Conservation (phyloP, 768 basidiomycete species). For the Kockovaella imperatae region DNA sequence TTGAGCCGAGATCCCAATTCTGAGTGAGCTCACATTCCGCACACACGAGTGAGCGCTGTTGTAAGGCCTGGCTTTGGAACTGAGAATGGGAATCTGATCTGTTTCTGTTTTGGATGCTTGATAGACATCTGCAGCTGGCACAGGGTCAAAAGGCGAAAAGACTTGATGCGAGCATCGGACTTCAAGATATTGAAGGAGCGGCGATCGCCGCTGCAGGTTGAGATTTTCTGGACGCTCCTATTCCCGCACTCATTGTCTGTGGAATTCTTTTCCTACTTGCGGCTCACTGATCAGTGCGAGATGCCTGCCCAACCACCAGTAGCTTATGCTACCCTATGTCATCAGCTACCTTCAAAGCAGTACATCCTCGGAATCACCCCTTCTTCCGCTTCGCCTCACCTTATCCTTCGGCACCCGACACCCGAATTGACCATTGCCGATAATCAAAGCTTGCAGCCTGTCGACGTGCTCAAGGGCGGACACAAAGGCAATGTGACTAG, state of each 20-base stretch:
- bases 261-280: too few species aligned
- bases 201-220: too few species aligned
- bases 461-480: slow-evolving; percentile 32
- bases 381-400: slow-evolving; percentile 25
- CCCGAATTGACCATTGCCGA: slow-evolving; percentile 37
- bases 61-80: slow-evolving; percentile 23
- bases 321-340: slow-evolving; percentile 27
- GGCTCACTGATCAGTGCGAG: too few species aligned
- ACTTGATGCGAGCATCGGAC: too few species aligned
- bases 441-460: slow-evolving; percentile 31
- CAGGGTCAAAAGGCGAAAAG: too few species aligned
- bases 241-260: too few species aligned
- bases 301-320: not conserved
- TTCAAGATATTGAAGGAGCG: too few species aligned
- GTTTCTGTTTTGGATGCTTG: slow-evolving; percentile 26
- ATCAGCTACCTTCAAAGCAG: slow-evolving; percentile 14
- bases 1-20: slow-evolving; percentile 3
- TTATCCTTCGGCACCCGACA: slow-evolving; percentile 40
- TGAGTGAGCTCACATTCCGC: slow-evolving; percentile 40
- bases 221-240: too few species aligned
- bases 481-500: slow-evolving; percentile 31
- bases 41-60: slow-evolving; percentile 13
- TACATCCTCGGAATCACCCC: slow-evolving; percentile 42
- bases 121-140: slow-evolving; percentile 24
- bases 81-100: slow-evolving; percentile 33